Conservation (phyloP, 129 eudicot species). For the Flaveria linearis region DNA sequence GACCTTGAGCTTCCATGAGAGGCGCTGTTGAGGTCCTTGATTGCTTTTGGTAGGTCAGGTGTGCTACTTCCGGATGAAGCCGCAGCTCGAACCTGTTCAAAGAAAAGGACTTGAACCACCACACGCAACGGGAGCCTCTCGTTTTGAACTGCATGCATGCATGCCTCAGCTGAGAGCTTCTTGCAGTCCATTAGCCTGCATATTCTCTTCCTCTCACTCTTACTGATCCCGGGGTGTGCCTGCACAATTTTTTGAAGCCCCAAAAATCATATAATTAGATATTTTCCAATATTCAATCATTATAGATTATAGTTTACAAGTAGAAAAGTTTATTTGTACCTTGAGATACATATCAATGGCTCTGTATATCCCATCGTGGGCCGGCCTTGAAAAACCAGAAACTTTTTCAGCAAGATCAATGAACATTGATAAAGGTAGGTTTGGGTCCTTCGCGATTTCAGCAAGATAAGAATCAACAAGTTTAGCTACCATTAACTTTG, state of each 20-base stretch:
- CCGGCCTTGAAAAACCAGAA: slow-evolving; percentile 61
- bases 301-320: not conserved
- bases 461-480: slow-evolving; percentile 76
- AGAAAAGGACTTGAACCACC: slow-evolving; percentile 48
- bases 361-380: slow-evolving; percentile 76
- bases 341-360: slow-evolving; percentile 94
- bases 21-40: slow-evolving; percentile 71
- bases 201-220: slow-evolving; percentile 69
- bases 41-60: slow-evolving; percentile 84
- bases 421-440: slow-evolving; percentile 51
- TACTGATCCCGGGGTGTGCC: slow-evolving; percentile 84
- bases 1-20: slow-evolving; percentile 75
- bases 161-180: slow-evolving; percentile 51
- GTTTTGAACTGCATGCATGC: slow-evolving; percentile 46
- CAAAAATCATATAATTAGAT: not conserved
- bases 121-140: slow-evolving; percentile 45
- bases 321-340: slow-evolving; percentile 40
- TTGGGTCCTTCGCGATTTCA: slow-evolving; percentile 71
- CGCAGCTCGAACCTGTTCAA: slow-evolving; percentile 75
- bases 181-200: slow-evolving; percentile 67
- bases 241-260: slow-evolving; percentile 17
- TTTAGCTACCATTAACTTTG: slow-evolving; percentile 67
- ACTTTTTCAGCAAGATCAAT: slow-evolving; percentile 59
- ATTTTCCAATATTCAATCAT: not conserved
- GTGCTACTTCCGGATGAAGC: slow-evolving; percentile 98